These are phyloP conservation scores for Phytophthora gonapodyides DNA, from an alignment of 352 stramenopile species.

Conservation along the genomic window DNA sequence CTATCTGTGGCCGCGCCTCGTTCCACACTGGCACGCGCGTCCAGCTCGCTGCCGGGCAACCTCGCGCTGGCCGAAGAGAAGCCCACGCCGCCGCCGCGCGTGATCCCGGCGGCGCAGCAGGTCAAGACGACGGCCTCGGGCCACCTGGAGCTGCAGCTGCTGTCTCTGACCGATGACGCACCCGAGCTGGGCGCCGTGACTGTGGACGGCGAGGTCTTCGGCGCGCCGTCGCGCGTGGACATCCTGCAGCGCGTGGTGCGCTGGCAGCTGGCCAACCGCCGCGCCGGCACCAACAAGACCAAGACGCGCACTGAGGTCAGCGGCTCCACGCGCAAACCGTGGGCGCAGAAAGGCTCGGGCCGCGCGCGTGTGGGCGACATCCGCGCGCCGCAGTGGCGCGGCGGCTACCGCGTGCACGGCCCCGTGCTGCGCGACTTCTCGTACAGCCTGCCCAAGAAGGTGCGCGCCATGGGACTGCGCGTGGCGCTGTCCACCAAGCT, in stretches of 20 bases:
- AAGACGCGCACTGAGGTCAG: conserved; percentile 89
- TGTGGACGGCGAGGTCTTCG: conserved; percentile 77
- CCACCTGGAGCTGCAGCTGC: conserved; percentile 69
- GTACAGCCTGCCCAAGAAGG: conserved; percentile 89
- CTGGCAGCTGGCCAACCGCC: conserved; percentile 86
- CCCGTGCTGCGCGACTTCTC: conserved; percentile 87
- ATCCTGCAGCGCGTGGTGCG: conserved; percentile 89
- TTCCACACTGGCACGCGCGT: conserved; percentile 38
- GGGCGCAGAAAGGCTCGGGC: conserved; percentile 89
- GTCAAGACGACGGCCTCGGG: conserved; percentile 57
- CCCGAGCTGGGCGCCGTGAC: conserved; percentile 52
- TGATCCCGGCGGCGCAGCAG: conserved; percentile 64
- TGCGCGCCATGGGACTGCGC: conserved; percentile 85
- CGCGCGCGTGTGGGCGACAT: conserved; percentile 89
- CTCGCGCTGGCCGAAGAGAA: conserved; percentile 78
- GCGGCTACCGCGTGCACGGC: conserved; percentile 84
- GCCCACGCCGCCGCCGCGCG: conserved; percentile 60
- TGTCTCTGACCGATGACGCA: conserved; percentile 55
- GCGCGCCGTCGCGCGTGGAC: conserved; percentile 75
- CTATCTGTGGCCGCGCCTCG: conserved; percentile 58
- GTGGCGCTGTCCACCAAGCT: conserved; percentile 89
- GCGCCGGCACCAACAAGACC: conserved; percentile 87
- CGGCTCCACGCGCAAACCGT: conserved; percentile 87
- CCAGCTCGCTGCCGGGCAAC: conserved; percentile 56
- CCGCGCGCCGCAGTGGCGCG: conserved; percentile 82